These are phyloP conservation scores for Ampelocalamus luodianensis DNA, from an alignment of 176 grass and related monocot species.

Conservation along the genomic window DNA sequence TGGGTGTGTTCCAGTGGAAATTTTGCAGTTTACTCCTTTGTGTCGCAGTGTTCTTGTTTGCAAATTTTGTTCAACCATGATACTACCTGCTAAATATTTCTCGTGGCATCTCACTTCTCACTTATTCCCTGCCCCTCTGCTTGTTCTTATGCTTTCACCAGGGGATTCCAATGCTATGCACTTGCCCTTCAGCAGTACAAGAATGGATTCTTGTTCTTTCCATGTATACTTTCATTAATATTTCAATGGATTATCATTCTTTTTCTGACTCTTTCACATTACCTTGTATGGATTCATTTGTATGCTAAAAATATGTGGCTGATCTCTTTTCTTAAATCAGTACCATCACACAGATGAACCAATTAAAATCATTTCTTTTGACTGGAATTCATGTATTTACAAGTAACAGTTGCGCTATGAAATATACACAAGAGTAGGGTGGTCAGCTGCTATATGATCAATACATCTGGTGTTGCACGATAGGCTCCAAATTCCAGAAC, in stretches of 20 bases:
- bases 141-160: constrained; percentile 37
- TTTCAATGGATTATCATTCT: background rate
- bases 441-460: background rate
- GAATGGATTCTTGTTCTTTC: constrained; percentile 39
- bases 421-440: constrained; percentile 4
- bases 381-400: constrained; percentile 1
- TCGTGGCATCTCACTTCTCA: constrained; percentile 16
- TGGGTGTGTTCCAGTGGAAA: background rate
- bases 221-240: constrained; percentile 12
- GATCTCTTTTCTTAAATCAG: background rate
- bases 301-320: constrained; percentile 7
- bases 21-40: background rate
- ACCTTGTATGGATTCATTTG: constrained; percentile 40
- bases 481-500: constrained; percentile 16
- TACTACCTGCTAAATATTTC: background rate
- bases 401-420: background rate
- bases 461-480: background rate
- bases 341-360: constrained; percentile 17
- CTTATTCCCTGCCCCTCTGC: background rate
- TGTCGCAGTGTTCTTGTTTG: background rate
- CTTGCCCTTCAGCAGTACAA: constrained; percentile 31
- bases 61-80: background rate
- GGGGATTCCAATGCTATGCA: constrained; percentile 35
- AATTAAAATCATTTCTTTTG: background rate
- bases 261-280: constrained; percentile 36